Evolutionary conservation across 768 basidiomycete genomes (phyloP), one percentile per base, ranked within the genome.

Genomic region (Steccherinum ochraceum): DNA sequence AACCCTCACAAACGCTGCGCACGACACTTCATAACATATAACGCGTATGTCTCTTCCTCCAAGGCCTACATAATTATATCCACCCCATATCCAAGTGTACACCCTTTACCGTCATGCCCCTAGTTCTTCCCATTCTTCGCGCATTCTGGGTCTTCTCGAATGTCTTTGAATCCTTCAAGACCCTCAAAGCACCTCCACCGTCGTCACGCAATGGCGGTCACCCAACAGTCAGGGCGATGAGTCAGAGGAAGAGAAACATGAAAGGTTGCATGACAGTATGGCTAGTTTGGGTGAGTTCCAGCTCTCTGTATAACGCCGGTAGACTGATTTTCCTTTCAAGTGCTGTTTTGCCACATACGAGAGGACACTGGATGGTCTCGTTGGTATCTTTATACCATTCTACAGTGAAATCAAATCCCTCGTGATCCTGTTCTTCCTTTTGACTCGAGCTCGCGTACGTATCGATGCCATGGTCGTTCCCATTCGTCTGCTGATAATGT

Each of bases 161-260:
- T 63, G 72, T 91, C 40, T 91, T 85, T 56, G 86, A 89, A 54
- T 84, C 90, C 1, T 92, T 84, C 76, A 93, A 93, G 72, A 84
- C 81, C 2, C 72, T 93, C 53, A 88, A 87, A 59, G 65, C 66
- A 2, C 88, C 88, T 0, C 78, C 77, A 25, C 74, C 77, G 1
- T 77, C 75, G 4, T 58, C 69, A 18, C 69, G 72, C 18, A 79
- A 77, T 67, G 76, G 75, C 52, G 82, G 83, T 12, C 73, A 73
- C 21, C 84, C 84, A 7, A 87, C 83, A 56, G 66, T 76, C 18
- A 78, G 84, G 27, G 86, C 87, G 11, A 63, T 84, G 55, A 76
- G 83, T 21, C 84, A 85, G 64, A 74, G 90, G 59, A 93, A 93
- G 65, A 78, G 90, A 53, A 80, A 84, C 61, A 85, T 93, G 77